phyloP scores from a whole-genome alignment of 192 early-diverging fungal genomes.

The Linnemannia elongata region DNA sequence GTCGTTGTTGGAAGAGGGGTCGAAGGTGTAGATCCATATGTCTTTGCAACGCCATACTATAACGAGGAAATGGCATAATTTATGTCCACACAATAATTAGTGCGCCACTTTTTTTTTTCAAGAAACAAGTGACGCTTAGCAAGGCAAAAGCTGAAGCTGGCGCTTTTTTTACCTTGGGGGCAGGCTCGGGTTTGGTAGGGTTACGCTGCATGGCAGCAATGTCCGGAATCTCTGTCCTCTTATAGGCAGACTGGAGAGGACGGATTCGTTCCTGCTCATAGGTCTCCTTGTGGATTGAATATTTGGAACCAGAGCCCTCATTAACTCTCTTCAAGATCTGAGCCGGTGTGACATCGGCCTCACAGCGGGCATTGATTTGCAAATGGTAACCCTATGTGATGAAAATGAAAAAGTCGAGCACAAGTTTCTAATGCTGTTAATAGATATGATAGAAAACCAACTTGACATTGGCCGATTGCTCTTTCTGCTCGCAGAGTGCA shows the following conservation, averaged over 20 bases:
- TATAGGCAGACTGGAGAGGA: constrained; percentile 66
- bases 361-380: constrained; percentile 85
- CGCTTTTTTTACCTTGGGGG: constrained; percentile 31
- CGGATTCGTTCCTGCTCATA: constrained; percentile 36
- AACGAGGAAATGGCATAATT: not conserved
- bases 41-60: constrained; percentile 17
- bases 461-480: not conserved
- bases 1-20: not conserved
- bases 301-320: constrained; percentile 89
- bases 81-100: too few relatives aligned
- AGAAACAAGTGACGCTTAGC: too few relatives aligned
- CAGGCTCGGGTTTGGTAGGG: constrained; percentile 54
- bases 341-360: constrained; percentile 80
- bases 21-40: not conserved
- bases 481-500: not conserved
- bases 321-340: constrained; percentile 89
- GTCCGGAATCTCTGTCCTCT: constrained; percentile 68
- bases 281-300: constrained; percentile 79
- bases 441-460: not conserved
- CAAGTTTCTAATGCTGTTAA: not conserved
- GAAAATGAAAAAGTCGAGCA: constrained; percentile 1
- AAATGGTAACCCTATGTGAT: constrained; percentile 79
- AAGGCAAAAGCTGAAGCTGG: not conserved
- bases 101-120: not conserved
- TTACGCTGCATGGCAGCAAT: constrained; percentile 62